Evolutionary conservation across 768 basidiomycete species (phyloP), one percentile per base, ranked within the genome.

Genomic region (Boletus subparvulus): DNA sequence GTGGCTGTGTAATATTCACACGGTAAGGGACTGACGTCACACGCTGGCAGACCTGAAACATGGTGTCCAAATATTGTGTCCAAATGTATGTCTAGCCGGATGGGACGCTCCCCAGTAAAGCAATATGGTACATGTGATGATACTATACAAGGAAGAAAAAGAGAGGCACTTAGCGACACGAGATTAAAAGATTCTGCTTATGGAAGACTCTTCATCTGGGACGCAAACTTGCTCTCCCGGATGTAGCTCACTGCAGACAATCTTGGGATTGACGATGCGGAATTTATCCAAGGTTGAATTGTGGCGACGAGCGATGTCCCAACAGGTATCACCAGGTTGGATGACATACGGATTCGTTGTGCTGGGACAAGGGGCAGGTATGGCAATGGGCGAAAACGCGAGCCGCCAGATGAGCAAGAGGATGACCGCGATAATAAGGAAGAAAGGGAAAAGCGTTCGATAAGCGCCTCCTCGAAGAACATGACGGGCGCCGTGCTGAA

Each of bases 391-490:
- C 3, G 66, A 65, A 44, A 83, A 73, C 16, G 83, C 73, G 44
- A 87, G 76, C 12, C 85, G 82, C 82, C 84, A 87, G 57, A 86
- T 71, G 52, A 87, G 79, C 13, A 89, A 76, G 40, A 89, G 77
- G 19, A 83, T 56, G 52, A 83, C 85, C 12, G 80, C 82, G 42
- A 88, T 78, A 47, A 87, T 79, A 55, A 89, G 83, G 75, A 88
- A 85, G 74, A 88, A 89, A 8, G 87, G 87, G 64, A 86, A 84
- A 8, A 89, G 76, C 0, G 83, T 79, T 24, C 82, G 80, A 63
- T 87, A 87, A 7, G 82, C 75, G 11, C 70, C 67, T n/a, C 75
- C 64, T 51, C 75, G 77, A 47, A 74, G 63, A 56, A 65, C 58
- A 9, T 69, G 62, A 42, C 69, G 69, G 21, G 67, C 44, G 33